These are phyloP conservation scores for Epichloe coenophiala DNA, from an alignment of 2,329 filamentous ascomycete species.

Conservation along the genomic window DNA sequence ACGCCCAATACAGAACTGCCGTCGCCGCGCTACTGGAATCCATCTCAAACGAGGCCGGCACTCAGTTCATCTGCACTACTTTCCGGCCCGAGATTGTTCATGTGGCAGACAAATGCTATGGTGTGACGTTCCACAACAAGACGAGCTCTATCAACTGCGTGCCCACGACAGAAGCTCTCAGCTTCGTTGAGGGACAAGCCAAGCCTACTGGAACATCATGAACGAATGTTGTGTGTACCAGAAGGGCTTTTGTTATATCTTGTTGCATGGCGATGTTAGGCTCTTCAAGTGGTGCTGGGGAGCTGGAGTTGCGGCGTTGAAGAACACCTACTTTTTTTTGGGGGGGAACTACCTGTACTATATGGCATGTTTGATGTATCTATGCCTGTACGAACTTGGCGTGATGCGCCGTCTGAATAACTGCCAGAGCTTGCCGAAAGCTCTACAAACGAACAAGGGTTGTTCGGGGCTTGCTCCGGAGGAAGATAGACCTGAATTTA, in stretches of 20 bases:
- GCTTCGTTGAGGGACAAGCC: conserved; percentile 81
- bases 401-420: background rate
- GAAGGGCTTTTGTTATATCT: too few relatives aligned
- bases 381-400: background rate
- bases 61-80: conserved; percentile 94
- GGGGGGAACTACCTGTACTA: background rate
- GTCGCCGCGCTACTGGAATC: conserved; percentile 80
- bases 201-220: conserved; percentile 16
- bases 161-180: conserved; percentile 70
- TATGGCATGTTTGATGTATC: background rate
- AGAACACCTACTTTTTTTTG: background rate
- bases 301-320: background rate
- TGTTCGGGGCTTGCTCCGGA: background rate
- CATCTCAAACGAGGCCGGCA: conserved; percentile 53
- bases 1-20: conserved; percentile 93
- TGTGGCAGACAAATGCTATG: conserved; percentile 95
- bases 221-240: background rate
- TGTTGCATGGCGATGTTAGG: too few relatives aligned
- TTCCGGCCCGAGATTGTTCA: conserved; percentile 94
- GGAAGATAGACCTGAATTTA: background rate
- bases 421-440: background rate
- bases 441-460: too few relatives aligned
- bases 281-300: background rate
- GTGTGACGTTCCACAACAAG: conserved; percentile 87
- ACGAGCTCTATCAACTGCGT: conserved; percentile 90